Evolutionary conservation across 345 rosid species (phyloP), one percentile per base, ranked within the genome.

Genomic region (Eutrema heterophyllum): DNA sequence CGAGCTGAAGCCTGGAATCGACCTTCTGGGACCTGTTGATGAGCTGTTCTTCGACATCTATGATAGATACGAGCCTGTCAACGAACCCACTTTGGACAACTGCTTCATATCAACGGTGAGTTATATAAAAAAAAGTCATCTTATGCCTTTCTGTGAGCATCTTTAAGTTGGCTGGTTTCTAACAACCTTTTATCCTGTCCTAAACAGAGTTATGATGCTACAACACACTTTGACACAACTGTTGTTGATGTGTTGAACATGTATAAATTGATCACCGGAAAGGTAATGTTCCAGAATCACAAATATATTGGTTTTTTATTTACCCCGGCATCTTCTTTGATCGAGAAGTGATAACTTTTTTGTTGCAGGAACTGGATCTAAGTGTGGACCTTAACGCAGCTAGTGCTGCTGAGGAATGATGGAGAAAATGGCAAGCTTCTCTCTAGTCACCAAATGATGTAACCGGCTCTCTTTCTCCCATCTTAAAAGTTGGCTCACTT

Each of bases 251-350:
- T 95, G 59, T 83, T 92, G 62, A 81, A 86, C 85, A 87, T 90
- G 97, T 95, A 92, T 70, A 85, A 89, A 66, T n/a, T 85, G 86
- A 92, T 92, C 80, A 95, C 99, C 3, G 99, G 99, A 80, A 95
- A 95, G 98, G 99, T 92, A 80, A 69, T 70, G 41, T 27, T 53
- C 9, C n/a, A 45, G 18, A 51, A 11, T 77, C 65, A 18, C 67
- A 14, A 10, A 9, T 41, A 33, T 33, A 51, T 36, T 0, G 18
- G 12, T 38, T 68, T 16, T 26, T 15, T 48, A 24, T 33, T 33
- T 21, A 64, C 14, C 44, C 6, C 3, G 12, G 12, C 36, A 11
- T 26, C 0, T 12, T 57, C 1, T 68, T 59, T 14, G 9, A 45
- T 41, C 14, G n/a, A 39, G 18, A 55, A 64, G 45, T 70, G 53